Evolutionary conservation across 495 filamentous ascomycete species (phyloP), one percentile per base, ranked within the genome.

Genomic region (Podospora anserina): DNA sequence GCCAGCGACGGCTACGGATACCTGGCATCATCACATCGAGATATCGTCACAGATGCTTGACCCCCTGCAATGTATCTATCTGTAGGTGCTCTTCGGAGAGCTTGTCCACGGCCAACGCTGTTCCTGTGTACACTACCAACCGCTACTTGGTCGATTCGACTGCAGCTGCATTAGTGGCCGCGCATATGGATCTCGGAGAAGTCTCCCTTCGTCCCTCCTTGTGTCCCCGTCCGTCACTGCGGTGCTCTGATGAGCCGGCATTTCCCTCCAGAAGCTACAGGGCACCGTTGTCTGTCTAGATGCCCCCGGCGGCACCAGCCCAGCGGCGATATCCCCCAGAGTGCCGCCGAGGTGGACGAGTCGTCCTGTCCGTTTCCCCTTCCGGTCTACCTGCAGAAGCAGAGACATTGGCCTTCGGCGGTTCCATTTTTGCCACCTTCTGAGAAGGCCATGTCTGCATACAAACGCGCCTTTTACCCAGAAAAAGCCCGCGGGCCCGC

Each of bases 151-250:
- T 71, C 67, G 69, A 72, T 72, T 72, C 61, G 66, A 66, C 39
- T 72, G 71, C 71, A 73, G 75, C 70, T 84, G 85, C 84, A 85
- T 86, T 84, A 86, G 85, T 78, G 81, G 83, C 82, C 80, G 80
- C 75, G 77, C 78, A 49, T 77, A 78, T 70, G 74, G 72, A 82
- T 81, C 79, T 81, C 70, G 73, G 76, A 75, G 75, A 63, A 59
- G 64, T 53, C 49, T 70, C 32, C 49, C 69, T 65, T 66, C 66
- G 61, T 44, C 72, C 64, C 27, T 68, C 67, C 71, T 64, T 66
- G 64, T 59, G 63, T 55, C 63, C 61, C 64, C 49, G 30, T 32
- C 62, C 55, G n/a, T 72, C 44, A 28, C 32, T 23, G 26, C 61
- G 30, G 27, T 34, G 39, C 66, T 68, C 61, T 71, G 73, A 78